These are phyloP conservation scores for Erigeron canadensis DNA, from an alignment of 129 eudicot species.

Conservation along the genomic window DNA sequence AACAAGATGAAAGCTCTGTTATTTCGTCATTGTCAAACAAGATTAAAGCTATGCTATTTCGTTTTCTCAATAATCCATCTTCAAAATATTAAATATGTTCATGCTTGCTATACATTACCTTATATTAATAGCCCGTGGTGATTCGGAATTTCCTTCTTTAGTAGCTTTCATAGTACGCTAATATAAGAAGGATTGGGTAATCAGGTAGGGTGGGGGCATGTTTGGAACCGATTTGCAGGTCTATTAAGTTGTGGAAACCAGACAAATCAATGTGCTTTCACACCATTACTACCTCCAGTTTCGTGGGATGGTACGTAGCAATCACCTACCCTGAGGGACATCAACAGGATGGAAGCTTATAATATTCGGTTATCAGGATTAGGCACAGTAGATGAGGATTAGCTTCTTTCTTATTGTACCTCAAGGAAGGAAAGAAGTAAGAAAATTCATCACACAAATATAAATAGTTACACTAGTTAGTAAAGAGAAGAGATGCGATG, in stretches of 20 bases:
- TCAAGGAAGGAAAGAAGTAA: constrained; percentile 42
- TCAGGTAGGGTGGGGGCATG: constrained; percentile 94
- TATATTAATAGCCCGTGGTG: no score
- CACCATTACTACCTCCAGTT: constrained; percentile 78
- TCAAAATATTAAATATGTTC: no score
- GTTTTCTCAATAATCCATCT: no score
- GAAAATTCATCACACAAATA: constrained; percentile 33
- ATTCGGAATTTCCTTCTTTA: constrained; percentile 62
- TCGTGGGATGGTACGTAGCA: constrained; percentile 99
- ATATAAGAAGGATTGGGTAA: constrained; percentile 59
- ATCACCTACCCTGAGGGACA: constrained; percentile 69
- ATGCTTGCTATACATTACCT: no score
- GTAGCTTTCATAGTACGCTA: constrained; percentile 77
- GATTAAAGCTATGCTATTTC: no score
- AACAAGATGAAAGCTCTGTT: no score
- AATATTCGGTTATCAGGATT: constrained; percentile 66
- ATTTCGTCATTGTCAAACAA: no score
- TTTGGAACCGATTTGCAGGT: constrained; percentile 87
- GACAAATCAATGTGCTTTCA: constrained; percentile 69
- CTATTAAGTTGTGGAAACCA: constrained; percentile 77
- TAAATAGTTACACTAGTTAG: constrained; percentile 19
- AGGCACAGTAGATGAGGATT: constrained; percentile 63
- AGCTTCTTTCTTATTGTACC: constrained; percentile 46
- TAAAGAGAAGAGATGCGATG: neutral
- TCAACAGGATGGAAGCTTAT: constrained; percentile 56